These are phyloP conservation scores for Edaphochlamys debaryana DNA, from an alignment of 139 green algal genomes.

Conservation along the genomic window DNA sequence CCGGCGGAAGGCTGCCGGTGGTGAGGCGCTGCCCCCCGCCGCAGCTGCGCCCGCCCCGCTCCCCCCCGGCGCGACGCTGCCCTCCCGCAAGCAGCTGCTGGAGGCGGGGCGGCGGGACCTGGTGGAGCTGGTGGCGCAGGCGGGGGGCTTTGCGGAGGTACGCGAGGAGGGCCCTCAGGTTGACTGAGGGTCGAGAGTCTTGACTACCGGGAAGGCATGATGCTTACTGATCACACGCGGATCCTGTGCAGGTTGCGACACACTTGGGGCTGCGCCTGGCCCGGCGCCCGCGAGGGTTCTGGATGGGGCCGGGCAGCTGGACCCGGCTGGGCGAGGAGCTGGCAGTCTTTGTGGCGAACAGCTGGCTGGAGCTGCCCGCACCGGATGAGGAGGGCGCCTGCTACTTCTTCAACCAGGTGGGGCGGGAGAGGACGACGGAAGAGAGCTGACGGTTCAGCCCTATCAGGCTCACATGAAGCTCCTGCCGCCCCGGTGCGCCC, in stretches of 20 bases:
- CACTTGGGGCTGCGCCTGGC: not conserved
- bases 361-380: constrained; percentile 32
- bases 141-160: constrained; percentile 27
- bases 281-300: constrained; percentile 17
- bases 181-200: not conserved
- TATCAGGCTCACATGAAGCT: too few species aligned
- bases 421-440: too few species aligned
- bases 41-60: not conserved
- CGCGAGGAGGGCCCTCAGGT: too few species aligned
- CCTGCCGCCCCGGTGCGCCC: too few species aligned
- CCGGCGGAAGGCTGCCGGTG: too few species aligned
- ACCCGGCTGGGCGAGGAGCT: constrained; percentile 7
- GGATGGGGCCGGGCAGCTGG: constrained; percentile 10
- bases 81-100: constrained; percentile 4
- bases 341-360: constrained; percentile 14
- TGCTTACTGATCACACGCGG: too few species aligned
- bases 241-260: not conserved
- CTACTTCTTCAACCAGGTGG: constrained; percentile 44
- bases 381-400: not conserved
- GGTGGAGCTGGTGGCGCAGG: not conserved
- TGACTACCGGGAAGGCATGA: too few species aligned
- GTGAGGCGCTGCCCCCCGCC: too few species aligned
- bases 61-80: not conserved
- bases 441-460: too few species aligned
- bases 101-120: not conserved